phyloP scores from a whole-genome alignment of 805 yeast species.

The Barnettozyma wickerhamii region DNA sequence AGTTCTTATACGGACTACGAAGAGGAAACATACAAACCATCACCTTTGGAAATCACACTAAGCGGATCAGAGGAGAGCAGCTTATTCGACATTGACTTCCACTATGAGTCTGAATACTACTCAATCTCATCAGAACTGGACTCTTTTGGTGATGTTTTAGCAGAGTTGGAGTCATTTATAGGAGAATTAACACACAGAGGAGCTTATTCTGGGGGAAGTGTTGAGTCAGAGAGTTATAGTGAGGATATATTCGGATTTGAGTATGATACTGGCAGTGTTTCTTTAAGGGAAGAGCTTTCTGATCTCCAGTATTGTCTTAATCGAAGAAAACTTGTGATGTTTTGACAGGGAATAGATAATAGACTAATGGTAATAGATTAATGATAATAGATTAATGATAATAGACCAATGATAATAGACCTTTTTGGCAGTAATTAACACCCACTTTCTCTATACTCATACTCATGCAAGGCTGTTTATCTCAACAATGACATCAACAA shows the following conservation, averaged over 20 bases:
- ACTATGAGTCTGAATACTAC: constrained; percentile 6
- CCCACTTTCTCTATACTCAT: too few species aligned
- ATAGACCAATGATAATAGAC: not conserved
- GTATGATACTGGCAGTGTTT: not conserved
- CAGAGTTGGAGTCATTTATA: constrained; percentile 2
- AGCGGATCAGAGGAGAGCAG: not conserved
- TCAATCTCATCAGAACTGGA: constrained; percentile 2
- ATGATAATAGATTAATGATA: not conserved
- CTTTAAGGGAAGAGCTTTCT: not conserved
- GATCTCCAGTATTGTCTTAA: constrained; percentile 5
- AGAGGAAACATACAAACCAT: not conserved
- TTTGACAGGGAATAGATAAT: not conserved
- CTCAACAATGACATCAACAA: too few species aligned
- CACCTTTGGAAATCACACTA: not conserved
- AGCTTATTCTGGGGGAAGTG: too few species aligned
- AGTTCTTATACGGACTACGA: not conserved
- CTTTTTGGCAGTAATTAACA: too few species aligned
- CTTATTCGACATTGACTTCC: not conserved
- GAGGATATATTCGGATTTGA: constrained; percentile 9
- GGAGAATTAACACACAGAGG: not conserved
- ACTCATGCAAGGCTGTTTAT: too few species aligned
- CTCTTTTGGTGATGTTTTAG: not conserved
- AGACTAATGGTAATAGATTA: not conserved
- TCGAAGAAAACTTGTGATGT: not conserved
- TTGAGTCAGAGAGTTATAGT: too few species aligned